Conservation (phyloP, 495 filamentous ascomycete species). For the Gamarada debralockiae region DNA sequence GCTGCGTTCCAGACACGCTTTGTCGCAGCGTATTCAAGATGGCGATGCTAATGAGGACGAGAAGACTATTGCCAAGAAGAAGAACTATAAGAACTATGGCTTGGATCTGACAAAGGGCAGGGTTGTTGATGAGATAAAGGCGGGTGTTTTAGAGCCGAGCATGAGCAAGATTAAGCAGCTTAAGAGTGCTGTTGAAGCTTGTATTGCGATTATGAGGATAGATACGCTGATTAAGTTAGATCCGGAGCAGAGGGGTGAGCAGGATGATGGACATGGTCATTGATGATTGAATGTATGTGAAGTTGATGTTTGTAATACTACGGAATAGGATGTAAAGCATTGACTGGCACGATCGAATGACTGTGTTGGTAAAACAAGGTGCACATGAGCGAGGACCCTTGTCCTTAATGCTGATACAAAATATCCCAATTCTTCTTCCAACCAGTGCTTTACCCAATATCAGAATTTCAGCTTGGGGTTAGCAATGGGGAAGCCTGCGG, state of each 20-base stretch:
- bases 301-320: conserved; percentile 26
- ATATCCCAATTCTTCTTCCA: neutral
- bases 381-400: neutral
- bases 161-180: conserved; percentile 98
- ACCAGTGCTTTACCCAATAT: too few relatives aligned
- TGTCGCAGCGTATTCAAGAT: conserved; percentile 85
- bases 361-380: neutral
- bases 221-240: conserved; percentile 99
- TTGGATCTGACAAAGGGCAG: conserved; percentile 86
- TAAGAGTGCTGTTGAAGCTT: conserved; percentile 98
- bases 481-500: too few relatives aligned
- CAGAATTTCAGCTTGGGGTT: too few relatives aligned
- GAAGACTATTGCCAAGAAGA: conserved; percentile 83
- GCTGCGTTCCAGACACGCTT: conserved; percentile 89
- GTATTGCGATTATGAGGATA: conserved; percentile 99
- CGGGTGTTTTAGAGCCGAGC: conserved; percentile 91
- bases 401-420: too few relatives aligned
- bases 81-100: conserved; percentile 98
- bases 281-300: conserved; percentile 21
- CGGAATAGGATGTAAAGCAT: conserved; percentile 22
- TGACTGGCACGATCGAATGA: neutral
- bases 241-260: conserved; percentile 67
- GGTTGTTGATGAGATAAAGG: conserved; percentile 90
- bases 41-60: conserved; percentile 80
- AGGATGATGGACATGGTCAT: conserved; percentile 73